Conservation (phyloP, 2,329 filamentous ascomycete species). For the Bisporella sp. region DNA sequence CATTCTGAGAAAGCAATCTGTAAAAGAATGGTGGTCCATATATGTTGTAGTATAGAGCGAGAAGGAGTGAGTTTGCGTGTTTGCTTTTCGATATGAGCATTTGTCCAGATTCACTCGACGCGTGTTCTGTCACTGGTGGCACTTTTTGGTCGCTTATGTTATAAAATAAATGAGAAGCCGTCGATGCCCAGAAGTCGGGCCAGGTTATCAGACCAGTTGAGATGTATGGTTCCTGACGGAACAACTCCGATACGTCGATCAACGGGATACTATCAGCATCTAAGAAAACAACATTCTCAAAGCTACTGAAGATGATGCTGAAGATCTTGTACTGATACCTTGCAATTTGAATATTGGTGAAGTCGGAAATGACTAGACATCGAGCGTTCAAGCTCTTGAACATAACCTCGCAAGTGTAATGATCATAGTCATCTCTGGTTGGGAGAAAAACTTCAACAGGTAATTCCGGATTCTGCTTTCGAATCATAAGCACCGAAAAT, state of each 20-base stretch:
- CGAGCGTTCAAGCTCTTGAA: constrained; percentile 32
- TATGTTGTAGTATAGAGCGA: constrained; percentile 43
- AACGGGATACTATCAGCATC: constrained; percentile 41
- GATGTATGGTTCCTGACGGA: constrained; percentile 34
- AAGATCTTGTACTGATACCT: constrained; percentile 42
- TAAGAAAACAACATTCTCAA: constrained; percentile 40
- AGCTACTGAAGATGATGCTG: constrained; percentile 41
- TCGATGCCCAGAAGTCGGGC: constrained; percentile 40
- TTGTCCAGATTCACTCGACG: constrained; percentile 27
- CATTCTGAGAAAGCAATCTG: constrained; percentile 37
- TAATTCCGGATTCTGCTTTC: constrained; percentile 26
- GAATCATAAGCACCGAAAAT: not conserved
- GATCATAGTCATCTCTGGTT: constrained; percentile 30
- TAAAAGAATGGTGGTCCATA: constrained; percentile 40
- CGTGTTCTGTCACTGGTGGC: not conserved
- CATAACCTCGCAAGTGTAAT: constrained; percentile 30
- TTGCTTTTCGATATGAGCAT: constrained; percentile 36
- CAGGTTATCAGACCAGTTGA: constrained; percentile 36
- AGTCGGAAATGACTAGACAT: constrained; percentile 33
- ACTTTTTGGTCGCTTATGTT: constrained; percentile 24
- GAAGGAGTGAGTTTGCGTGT: constrained; percentile 35
- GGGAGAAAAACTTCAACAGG: constrained; percentile 36
- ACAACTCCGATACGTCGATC: constrained; percentile 33
- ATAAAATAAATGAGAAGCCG: constrained; percentile 32
- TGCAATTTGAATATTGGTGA: constrained; percentile 24